Conservation (phyloP, 495 filamentous ascomycete genomes). For the Articulospora tetracladia region DNA sequence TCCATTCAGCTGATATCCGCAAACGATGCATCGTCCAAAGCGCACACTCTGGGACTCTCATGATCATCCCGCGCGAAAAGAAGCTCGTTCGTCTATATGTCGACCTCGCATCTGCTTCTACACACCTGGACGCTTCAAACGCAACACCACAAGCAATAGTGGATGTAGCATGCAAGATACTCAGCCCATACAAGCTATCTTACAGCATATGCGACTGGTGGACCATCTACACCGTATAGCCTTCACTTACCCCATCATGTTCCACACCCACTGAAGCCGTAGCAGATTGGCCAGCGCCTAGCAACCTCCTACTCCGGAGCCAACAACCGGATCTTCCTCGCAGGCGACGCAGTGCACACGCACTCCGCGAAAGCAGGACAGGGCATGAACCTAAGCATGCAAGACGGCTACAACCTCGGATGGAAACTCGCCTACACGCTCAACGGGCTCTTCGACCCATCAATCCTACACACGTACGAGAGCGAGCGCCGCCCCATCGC, state of each 20-base stretch:
- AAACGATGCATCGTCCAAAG: too few relatives aligned
- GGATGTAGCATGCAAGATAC: constrained; percentile 53
- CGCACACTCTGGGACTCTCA: constrained; percentile 59
- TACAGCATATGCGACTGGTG: constrained; percentile 64
- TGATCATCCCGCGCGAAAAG: constrained; percentile 66
- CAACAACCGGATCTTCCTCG: constrained; percentile 17
- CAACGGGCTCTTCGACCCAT: constrained; percentile 44
- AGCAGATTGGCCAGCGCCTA: constrained; percentile 21
- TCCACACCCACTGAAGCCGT: too few relatives aligned
- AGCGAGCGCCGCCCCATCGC: constrained; percentile 65
- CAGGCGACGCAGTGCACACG: constrained; percentile 56
- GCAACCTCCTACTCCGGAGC: constrained; percentile 7
- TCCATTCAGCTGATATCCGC: too few relatives aligned
- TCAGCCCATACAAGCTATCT: constrained; percentile 57
- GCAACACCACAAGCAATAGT: constrained; percentile 57
- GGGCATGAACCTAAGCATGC: constrained; percentile 70
- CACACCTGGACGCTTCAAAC: constrained; percentile 43
- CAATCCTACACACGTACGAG: constrained; percentile 66
- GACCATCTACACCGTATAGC: constrained; percentile 56
- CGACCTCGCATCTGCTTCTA: constrained; percentile 17
- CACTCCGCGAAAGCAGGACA: constrained; percentile 70
- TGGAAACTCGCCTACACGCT: constrained; percentile 68
- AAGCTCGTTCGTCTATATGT: constrained; percentile 65
- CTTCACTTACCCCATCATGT: too few relatives aligned
- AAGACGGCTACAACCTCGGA: constrained; percentile 67